A percentile compares a stretch with the other conserved stretches of the same genome.
These are phyloP conservation scores for Escovopsis weberi DNA, from an alignment of 2,329 filamentous ascomycete species.

Conservation along the genomic window DNA sequence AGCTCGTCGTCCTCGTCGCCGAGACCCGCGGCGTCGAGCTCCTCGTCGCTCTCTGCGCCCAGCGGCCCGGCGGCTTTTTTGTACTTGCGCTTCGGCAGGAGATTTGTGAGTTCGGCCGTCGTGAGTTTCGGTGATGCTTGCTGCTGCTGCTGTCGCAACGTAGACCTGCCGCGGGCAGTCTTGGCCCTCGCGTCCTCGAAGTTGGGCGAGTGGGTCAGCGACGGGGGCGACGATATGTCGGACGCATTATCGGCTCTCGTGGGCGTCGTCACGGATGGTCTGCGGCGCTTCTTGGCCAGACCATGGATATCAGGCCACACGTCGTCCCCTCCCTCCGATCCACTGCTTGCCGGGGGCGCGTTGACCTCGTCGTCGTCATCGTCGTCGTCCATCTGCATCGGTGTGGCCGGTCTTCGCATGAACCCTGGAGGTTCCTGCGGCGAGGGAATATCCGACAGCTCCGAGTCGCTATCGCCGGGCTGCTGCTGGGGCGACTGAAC, in stretches of 20 bases:
- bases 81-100: slow-evolving; percentile 38
- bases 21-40: slow-evolving; percentile 32
- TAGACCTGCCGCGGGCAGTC: slow-evolving; percentile 12
- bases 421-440: slow-evolving; percentile 17
- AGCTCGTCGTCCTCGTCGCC: slow-evolving; percentile 43
- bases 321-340: slow-evolving; percentile 25
- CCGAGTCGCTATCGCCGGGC: slow-evolving; percentile 20
- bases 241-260: slow-evolving; percentile 28
- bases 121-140: slow-evolving; percentile 30
- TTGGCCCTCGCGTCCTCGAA: slow-evolving; percentile 19
- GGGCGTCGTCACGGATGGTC: slow-evolving; percentile 23
- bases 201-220: slow-evolving; percentile 52
- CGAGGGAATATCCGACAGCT: slow-evolving; percentile 23
- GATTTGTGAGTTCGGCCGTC: slow-evolving; percentile 37
- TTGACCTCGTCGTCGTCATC: slow-evolving; percentile 31
- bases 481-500: slow-evolving; percentile 14
- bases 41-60: slow-evolving; percentile 28
- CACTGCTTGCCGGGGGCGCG: slow-evolving; percentile 42
- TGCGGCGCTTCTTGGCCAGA: slow-evolving; percentile 32
- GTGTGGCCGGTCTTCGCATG: slow-evolving; percentile 23
- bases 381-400: slow-evolving; percentile 14
- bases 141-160: slow-evolving; percentile 18
- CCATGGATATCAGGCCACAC: slow-evolving; percentile 38
- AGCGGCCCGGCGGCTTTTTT: slow-evolving; percentile 25
- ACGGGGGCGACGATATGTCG: slow-evolving; percentile 48